Conservation (phyloP, 2,329 filamentous ascomycete species). For the Zopfia rhizophila region DNA sequence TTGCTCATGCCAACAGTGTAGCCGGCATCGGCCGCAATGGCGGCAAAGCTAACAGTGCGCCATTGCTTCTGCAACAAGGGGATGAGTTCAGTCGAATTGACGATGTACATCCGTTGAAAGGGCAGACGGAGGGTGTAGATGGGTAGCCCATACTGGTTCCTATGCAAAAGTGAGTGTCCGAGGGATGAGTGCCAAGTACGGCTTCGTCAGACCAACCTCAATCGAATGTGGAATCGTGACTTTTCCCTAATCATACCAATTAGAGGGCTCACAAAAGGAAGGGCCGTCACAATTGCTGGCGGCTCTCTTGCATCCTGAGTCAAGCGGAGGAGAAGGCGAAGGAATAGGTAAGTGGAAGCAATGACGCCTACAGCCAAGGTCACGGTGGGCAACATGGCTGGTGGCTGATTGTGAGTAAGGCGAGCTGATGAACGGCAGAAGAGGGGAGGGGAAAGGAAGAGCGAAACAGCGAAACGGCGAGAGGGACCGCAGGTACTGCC, state of each 20-base stretch:
- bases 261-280: conserved; percentile 28
- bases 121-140: conserved; percentile 55
- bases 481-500: too few species aligned
- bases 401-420: conserved; percentile 5
- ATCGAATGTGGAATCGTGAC: conserved; percentile 15
- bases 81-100: conserved; percentile 49
- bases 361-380: too few species aligned
- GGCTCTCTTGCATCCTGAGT: conserved; percentile 28
- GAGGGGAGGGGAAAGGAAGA: too few species aligned
- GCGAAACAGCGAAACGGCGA: too few species aligned
- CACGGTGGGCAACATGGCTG: too few species aligned
- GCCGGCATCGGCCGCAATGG: not conserved
- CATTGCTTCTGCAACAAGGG: conserved; percentile 39
- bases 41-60: conserved; percentile 1
- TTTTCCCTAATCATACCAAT: conserved; percentile 24
- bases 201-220: conserved; percentile 10
- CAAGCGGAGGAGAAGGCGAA: conserved; percentile 18
- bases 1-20: not conserved
- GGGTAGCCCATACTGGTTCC: conserved; percentile 32
- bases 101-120: conserved; percentile 52
- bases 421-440: too few species aligned
- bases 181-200: not conserved
- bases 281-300: conserved; percentile 10
- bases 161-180: conserved; percentile 4
- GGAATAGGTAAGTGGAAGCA: conserved; percentile 17